Percentiles rank a stretch among this genome's conserved stretches.
These are phyloP conservation scores for Cladosporium sp. DNA, from an alignment of 2,329 filamentous ascomycete species.

Conservation along the genomic window DNA sequence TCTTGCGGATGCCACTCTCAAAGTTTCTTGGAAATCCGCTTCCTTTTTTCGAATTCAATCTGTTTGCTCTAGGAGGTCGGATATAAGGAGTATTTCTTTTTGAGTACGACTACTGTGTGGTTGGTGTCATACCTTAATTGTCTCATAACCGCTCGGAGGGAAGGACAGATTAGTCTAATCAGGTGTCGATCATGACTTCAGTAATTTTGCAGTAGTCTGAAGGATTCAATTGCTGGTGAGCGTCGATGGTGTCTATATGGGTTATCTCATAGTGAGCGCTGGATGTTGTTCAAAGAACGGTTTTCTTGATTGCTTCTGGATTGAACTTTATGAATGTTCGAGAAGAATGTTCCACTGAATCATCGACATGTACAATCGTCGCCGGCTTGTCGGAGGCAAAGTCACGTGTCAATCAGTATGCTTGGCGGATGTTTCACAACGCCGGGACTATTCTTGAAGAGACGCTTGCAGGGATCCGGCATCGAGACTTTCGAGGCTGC, in stretches of 20 bases:
- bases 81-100: not conserved
- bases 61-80: not conserved
- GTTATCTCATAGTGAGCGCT: too few species aligned
- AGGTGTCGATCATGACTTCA: conserved; percentile 3
- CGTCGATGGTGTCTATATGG: too few species aligned
- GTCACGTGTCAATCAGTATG: not conserved
- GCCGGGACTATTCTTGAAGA: conserved; percentile 14
- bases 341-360: not conserved
- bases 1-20: not conserved
- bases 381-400: not conserved
- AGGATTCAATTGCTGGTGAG: not conserved
- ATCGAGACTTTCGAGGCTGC: conserved; percentile 4
- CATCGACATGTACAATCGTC: not conserved
- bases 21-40: not conserved
- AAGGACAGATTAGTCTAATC: not conserved
- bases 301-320: not conserved
- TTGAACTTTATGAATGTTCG: not conserved
- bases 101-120: not conserved
- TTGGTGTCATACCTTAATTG: not conserved
- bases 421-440: conserved; percentile 12
- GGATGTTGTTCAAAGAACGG: not conserved
- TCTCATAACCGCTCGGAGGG: not conserved
- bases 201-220: not conserved
- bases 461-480: conserved; percentile 14
- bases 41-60: not conserved